Evolutionary conservation across 768 basidiomycete genomes (phyloP).

Genomic region (Porphyrellus cyaneotinctus): DNA sequence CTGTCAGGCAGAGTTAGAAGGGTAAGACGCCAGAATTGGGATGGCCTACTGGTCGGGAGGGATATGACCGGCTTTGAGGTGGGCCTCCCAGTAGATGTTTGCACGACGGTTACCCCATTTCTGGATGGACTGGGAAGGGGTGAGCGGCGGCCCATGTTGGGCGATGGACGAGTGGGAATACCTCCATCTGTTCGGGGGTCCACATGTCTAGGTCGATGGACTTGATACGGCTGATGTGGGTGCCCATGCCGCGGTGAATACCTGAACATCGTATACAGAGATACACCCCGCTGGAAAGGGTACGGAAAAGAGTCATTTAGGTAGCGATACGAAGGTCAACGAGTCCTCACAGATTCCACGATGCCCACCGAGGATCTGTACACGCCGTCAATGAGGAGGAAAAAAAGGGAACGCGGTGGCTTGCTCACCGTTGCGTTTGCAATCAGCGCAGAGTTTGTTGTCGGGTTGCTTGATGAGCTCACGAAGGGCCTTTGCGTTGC

Average conservation of each 20-base stretch:
- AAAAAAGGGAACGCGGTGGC: not conserved
- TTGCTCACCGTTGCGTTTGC: slow-evolving; percentile 88
- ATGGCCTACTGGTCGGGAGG: slow-evolving; percentile 89
- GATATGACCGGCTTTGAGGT: slow-evolving; percentile 84
- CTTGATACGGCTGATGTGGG: slow-evolving; percentile 95
- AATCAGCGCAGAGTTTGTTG: slow-evolving; percentile 94
- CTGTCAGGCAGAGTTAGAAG: slow-evolving; percentile 36
- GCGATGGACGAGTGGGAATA: slow-evolving; percentile 30
- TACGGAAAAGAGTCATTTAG: not conserved
- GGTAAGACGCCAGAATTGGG: no score
- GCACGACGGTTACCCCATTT: slow-evolving; percentile 94
- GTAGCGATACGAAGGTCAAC: not conserved
- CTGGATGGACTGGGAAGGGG: slow-evolving; percentile 58
- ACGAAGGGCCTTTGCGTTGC: slow-evolving; percentile 70
- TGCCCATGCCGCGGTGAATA: slow-evolving; percentile 96
- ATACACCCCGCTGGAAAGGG: slow-evolving; percentile 69
- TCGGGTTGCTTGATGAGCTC: slow-evolving; percentile 86
- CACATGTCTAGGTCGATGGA: slow-evolving; percentile 96
- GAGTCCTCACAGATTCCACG: slow-evolving; percentile 81
- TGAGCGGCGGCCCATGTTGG: not conserved
- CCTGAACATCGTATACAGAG: slow-evolving; percentile 97
- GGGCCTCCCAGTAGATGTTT: slow-evolving; percentile 96
- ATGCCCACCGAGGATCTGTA: slow-evolving; percentile 95
- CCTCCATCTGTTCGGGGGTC: slow-evolving; percentile 98
- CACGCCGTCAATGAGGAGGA: not conserved